Evolutionary conservation across 1,139 yeast species (phyloP), one percentile per base, ranked within the genome.

Genomic region (Candida albicans): DNA sequence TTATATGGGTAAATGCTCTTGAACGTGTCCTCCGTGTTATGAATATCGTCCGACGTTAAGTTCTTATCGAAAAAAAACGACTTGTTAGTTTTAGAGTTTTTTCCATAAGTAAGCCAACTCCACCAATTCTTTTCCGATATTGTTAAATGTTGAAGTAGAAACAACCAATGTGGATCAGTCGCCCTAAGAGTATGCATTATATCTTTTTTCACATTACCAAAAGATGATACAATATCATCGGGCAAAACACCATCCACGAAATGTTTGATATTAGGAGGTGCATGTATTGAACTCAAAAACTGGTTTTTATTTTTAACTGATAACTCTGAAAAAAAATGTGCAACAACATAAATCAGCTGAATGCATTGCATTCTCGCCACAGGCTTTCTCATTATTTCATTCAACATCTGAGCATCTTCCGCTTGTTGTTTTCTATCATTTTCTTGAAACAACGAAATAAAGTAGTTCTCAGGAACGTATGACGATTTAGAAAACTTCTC

Each of bases 51-150:
- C 1, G 46, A 46, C 0, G 56, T 44, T 11, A 72, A 35, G 1
- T 47, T 32, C 40, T 55, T 60, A 31, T 63, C 61, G 2, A 52
- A 51, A 42, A 71, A 60, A 26, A 68, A 55, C 3, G 69, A 57
- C 36, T 62, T 59, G 13, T 67, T 67, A 5, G 67, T 61, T 8
- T 67, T 51, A 5, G 62, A 55, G 42, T 68, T 73, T 42, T 71
- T 71, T 3, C 71, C 70, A 44, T 68, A 64, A 4, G 73, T 57
- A 29, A 73, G 56, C 75, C 75, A 73, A 6, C 61, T 62, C 74
- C 73, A 69, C 78, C 77, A 72, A 29, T 55, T 49, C 33, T 57
- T 58, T 44, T 73, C 79, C 1, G 66, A 53, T 1, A 51, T 38
- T 0, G 56, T 51, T 30, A 71, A 40, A 29, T 60, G 64, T 43